Evolutionary conservation across 129 eudicot genomes (phyloP).

Genomic region (Rutidosis leptorrhynchoides): DNA sequence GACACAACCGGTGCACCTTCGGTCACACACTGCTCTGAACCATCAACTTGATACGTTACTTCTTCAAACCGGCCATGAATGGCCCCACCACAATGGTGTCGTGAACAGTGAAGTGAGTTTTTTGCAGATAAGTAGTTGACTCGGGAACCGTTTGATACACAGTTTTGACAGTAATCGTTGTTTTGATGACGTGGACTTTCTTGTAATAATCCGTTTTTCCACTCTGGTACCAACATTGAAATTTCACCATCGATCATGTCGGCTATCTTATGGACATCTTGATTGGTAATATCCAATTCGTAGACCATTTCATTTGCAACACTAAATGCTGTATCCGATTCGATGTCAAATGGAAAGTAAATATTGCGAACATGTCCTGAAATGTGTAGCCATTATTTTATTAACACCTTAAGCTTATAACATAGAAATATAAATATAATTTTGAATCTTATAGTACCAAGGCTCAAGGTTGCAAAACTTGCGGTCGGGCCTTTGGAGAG

Average conservation of each 20-base stretch:
- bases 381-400: background rate
- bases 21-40: conserved; percentile 48
- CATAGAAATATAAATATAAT: background rate
- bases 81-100: conserved; percentile 47
- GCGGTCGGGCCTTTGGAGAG: no score
- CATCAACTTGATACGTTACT: conserved; percentile 57
- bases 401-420: background rate
- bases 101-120: conserved; percentile 37
- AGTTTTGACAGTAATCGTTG: conserved; percentile 39
- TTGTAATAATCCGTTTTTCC: conserved; percentile 51
- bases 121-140: conserved; percentile 40
- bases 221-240: conserved; percentile 60
- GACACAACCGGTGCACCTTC: conserved; percentile 57
- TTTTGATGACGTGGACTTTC: conserved; percentile 28
- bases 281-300: conserved; percentile 73
- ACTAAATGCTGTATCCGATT: conserved; percentile 68
- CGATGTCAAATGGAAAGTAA: conserved; percentile 80
- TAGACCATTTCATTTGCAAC: conserved; percentile 91
- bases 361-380: conserved; percentile 82
- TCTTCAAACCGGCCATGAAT: conserved; percentile 88
- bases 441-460: background rate
- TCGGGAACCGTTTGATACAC: conserved; percentile 26
- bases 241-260: conserved; percentile 86
- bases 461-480: no score
- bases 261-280: conserved; percentile 86